Percentiles rank a stretch among this genome's conserved stretches.
Evolutionary conservation across 2,329 filamentous ascomycete genomes (phyloP).

Genomic region (Pezicula rhizophila): DNA sequence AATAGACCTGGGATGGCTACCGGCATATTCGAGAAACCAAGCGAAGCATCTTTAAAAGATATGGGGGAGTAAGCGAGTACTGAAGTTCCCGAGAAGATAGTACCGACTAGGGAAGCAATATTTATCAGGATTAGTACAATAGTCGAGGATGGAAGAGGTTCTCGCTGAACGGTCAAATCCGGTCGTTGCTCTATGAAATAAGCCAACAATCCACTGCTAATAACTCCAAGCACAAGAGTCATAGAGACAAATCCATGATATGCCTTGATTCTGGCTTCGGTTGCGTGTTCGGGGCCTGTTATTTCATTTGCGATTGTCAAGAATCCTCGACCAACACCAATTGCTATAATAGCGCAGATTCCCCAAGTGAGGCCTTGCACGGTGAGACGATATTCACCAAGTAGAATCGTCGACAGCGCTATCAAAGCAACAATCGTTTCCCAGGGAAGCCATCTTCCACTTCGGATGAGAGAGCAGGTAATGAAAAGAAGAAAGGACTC

Average conservation of each 20-base stretch:
- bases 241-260: conserved; percentile 17
- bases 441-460: conserved; percentile 9
- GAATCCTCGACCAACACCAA: conserved; percentile 16
- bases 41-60: conserved; percentile 8
- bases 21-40: conserved; percentile 7
- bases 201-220: conserved; percentile 11
- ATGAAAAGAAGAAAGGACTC: conserved; percentile 17
- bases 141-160: conserved; percentile 2
- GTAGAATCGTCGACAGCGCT: conserved; percentile 12
- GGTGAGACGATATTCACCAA: conserved; percentile 23
- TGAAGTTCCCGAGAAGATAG: conserved; percentile 13
- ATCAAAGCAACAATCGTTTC: conserved; percentile 9
- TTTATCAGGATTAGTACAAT: conserved; percentile 10
- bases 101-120: conserved; percentile 8
- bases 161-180: background rate
- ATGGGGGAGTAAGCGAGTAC: conserved; percentile 17
- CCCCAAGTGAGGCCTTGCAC: conserved; percentile 20
- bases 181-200: conserved; percentile 9
- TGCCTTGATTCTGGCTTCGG: conserved; percentile 9
- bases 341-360: conserved; percentile 10
- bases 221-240: conserved; percentile 16
- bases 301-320: conserved; percentile 14
- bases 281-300: conserved; percentile 5
- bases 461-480: conserved; percentile 9
- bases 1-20: conserved; percentile 5